Conservation (phyloP, 169 alveolate genomes). For the Theileria equi region DNA sequence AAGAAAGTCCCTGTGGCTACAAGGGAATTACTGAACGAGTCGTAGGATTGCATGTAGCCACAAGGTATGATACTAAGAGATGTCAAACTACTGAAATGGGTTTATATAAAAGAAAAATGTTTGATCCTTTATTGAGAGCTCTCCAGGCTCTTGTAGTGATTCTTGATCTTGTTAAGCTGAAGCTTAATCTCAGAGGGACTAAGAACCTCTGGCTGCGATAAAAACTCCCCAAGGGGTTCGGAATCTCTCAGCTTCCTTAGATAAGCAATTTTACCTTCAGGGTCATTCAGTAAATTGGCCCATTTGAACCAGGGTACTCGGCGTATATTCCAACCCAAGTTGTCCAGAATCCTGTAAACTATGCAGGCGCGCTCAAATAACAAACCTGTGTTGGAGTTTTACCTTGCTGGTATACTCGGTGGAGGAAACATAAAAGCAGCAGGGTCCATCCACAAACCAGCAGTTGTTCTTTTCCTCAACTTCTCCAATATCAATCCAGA, state of each 20-base stretch:
- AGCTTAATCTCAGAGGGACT: conserved; percentile 32
- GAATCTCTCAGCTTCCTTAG: conserved; percentile 47
- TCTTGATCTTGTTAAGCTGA: conserved; percentile 45
- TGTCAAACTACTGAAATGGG: too few relatives aligned
- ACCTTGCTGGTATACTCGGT: conserved; percentile 69
- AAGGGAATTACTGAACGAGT: too few relatives aligned
- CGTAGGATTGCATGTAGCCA: too few relatives aligned
- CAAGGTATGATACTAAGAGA: too few relatives aligned
- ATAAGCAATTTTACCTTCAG: conserved; percentile 49
- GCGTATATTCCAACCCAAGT: conserved; percentile 81
- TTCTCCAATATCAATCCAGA: conserved; percentile 82
- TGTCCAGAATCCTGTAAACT: conserved; percentile 62
- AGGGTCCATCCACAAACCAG: conserved; percentile 83
- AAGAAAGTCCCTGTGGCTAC: too few relatives aligned
- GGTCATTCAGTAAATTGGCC: conserved; percentile 55
- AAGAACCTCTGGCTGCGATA: conserved; percentile 32
- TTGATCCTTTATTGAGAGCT: too few relatives aligned
- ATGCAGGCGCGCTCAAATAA: not conserved
- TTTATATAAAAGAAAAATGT: too few relatives aligned
- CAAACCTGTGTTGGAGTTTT: conserved; percentile 76
- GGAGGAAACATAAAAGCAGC: conserved; percentile 74
- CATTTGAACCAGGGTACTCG: conserved; percentile 78
- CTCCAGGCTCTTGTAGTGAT: conserved; percentile 29
- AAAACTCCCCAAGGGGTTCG: conserved; percentile 47
- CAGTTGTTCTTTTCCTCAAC: conserved; percentile 72